Conservation (phyloP, 75 land plant genomes). For the Picea sitchensis region DNA sequence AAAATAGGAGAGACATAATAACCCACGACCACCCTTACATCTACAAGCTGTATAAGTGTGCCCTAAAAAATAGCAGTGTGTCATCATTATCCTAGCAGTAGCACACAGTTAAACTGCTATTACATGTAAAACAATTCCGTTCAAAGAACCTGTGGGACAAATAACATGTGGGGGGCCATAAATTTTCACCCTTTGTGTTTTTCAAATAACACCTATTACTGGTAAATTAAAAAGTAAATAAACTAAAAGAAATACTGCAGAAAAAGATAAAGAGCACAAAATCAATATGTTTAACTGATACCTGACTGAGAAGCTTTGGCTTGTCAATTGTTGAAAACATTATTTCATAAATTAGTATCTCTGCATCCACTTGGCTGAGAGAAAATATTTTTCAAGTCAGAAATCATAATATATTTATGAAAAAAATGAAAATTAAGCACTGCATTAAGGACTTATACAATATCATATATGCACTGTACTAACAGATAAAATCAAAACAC, state of each 20-base stretch:
- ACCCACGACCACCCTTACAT: not conserved
- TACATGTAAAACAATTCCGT: not conserved
- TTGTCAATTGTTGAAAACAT: slow-evolving; percentile 72
- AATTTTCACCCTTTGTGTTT: not conserved
- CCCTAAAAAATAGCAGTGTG: not conserved
- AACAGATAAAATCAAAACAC: no score
- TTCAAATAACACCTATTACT: not conserved
- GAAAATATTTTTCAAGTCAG: not conserved
- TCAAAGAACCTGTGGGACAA: not conserved
- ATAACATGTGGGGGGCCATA: no score
- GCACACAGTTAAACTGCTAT: not conserved
- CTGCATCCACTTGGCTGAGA: slow-evolving; percentile 32
- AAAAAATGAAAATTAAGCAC: no score
- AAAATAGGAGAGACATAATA: not conserved
- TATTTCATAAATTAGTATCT: slow-evolving; percentile 46
- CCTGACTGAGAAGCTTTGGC: slow-evolving; percentile 84
- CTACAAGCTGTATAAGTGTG: not conserved
- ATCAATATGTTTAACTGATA: not conserved
- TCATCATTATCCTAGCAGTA: not conserved
- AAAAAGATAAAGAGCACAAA: not conserved
- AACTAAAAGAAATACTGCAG: not conserved
- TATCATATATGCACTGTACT: no score
- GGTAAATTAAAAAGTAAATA: not conserved
- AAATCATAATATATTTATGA: no score
- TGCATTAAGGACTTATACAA: no score